Evolutionary conservation across 257 asterid genomes (phyloP).

Genomic region (Capsicum rhomboideum): DNA sequence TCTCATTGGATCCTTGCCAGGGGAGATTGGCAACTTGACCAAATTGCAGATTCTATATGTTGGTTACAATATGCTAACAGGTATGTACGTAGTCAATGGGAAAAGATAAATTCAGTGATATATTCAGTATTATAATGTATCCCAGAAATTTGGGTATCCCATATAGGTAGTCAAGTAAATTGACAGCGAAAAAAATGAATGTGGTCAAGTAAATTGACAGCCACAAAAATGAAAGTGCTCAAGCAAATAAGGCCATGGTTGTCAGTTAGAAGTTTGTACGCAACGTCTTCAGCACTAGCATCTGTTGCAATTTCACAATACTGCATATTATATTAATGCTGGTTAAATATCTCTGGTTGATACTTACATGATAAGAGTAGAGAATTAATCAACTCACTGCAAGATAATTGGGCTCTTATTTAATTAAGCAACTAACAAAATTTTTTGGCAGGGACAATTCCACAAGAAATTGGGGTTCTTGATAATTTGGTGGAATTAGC

Average conservation of each 20-base stretch:
- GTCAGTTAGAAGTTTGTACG: slow-evolving; percentile 35
- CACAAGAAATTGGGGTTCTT: background rate
- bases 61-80: background rate
- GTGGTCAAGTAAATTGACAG: background rate
- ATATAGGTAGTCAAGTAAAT: background rate
- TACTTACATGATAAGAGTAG: background rate
- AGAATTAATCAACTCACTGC: slow-evolving; percentile 22
- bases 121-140: too few relatives aligned
- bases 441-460: background rate
- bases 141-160: too few relatives aligned
- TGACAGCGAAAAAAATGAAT: background rate
- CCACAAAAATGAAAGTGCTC: background rate
- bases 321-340: slow-evolving; percentile 3
- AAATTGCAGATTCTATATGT: background rate
- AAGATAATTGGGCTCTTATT: too few relatives aligned
- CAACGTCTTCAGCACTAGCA: slow-evolving; percentile 22
- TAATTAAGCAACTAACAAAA: too few relatives aligned
- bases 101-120: too few relatives aligned
- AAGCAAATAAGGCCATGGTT: too few relatives aligned
- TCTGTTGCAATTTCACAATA: slow-evolving; percentile 5
- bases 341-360: background rate
- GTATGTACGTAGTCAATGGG: too few relatives aligned
- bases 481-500: background rate
- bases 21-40: background rate
- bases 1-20: background rate